phyloP scores from a whole-genome alignment of 139 green algal species.

The Edaphochlamys debaryana region DNA sequence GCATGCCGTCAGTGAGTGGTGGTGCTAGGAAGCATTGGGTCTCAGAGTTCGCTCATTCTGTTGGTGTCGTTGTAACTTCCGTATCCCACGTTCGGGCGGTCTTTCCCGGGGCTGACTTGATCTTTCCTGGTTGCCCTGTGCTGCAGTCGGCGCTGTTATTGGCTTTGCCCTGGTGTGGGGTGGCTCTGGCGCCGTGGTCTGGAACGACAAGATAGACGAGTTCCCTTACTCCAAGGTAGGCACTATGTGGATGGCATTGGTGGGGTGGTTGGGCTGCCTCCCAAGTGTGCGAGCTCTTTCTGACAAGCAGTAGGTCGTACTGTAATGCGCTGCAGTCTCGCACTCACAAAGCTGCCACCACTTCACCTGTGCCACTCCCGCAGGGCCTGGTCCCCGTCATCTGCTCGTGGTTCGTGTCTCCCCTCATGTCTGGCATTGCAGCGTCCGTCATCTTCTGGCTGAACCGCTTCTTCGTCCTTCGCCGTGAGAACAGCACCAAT shows the following conservation, averaged over 20 bases:
- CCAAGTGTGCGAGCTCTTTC: too few species aligned
- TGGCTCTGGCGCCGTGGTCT: constrained; percentile 16
- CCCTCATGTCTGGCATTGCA: constrained; percentile 34
- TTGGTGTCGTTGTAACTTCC: background rate
- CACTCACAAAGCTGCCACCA: too few species aligned
- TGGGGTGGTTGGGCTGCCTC: too few species aligned
- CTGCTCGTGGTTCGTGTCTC: constrained; percentile 52
- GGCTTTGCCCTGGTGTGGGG: constrained; percentile 30
- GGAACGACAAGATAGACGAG: constrained; percentile 6
- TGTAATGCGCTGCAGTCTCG: too few species aligned
- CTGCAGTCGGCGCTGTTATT: constrained; percentile 6
- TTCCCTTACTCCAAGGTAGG: constrained; percentile 31
- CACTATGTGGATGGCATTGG: too few species aligned
- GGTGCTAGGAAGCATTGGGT: background rate
- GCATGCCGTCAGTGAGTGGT: constrained; percentile 38
- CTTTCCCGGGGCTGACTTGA: background rate
- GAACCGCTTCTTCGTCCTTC: constrained; percentile 43
- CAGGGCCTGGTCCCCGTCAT: constrained; percentile 27
- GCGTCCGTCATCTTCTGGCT: constrained; percentile 38
- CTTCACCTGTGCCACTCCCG: too few species aligned
- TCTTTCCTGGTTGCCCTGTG: background rate
- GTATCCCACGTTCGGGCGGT: background rate
- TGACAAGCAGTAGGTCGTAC: too few species aligned
- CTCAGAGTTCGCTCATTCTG: background rate
- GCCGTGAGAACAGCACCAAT: constrained; percentile 38